phyloP scores from a whole-genome alignment of 2,329 filamentous ascomycete species.

The Phialemonium atrogriseum region DNA sequence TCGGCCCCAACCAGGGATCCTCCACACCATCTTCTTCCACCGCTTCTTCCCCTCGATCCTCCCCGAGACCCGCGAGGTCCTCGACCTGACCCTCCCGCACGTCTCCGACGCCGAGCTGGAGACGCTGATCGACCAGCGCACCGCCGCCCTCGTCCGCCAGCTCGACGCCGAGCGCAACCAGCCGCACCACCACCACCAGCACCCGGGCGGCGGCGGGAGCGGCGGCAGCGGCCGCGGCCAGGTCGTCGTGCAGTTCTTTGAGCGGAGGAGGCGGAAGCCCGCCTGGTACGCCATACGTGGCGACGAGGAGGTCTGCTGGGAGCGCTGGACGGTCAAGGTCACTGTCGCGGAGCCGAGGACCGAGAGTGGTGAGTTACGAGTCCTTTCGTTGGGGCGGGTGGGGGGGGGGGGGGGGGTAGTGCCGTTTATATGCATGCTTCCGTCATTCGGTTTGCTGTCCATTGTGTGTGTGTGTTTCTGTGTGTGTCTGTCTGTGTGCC shows the following conservation, averaged over 20 bases:
- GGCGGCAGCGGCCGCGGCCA: constrained; percentile 60
- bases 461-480: not conserved
- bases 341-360: constrained; percentile 86
- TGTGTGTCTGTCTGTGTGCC: not conserved
- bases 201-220: constrained; percentile 6
- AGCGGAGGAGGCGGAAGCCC: constrained; percentile 75
- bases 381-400: not conserved
- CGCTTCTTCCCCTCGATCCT: constrained; percentile 85
- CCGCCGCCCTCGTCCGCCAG: constrained; percentile 69
- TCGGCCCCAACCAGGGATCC: constrained; percentile 52
- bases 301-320: constrained; percentile 95
- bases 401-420: not conserved
- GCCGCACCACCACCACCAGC: constrained; percentile 9
- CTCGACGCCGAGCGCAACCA: constrained; percentile 51
- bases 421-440: too few relatives aligned
- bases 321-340: constrained; percentile 88
- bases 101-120: constrained; percentile 87
- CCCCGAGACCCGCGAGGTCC: constrained; percentile 77
- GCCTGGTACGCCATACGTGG: constrained; percentile 61
- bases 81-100: constrained; percentile 83
- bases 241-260: constrained; percentile 86
- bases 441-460: too few relatives aligned
- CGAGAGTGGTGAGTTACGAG: constrained; percentile 61
- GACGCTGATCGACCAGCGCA: constrained; percentile 85
- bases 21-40: constrained; percentile 98